Evolutionary conservation across 306 rosid genomes (phyloP), one percentile per base, ranked within the genome.

Genomic region (Cucurbita ficifolia): DNA sequence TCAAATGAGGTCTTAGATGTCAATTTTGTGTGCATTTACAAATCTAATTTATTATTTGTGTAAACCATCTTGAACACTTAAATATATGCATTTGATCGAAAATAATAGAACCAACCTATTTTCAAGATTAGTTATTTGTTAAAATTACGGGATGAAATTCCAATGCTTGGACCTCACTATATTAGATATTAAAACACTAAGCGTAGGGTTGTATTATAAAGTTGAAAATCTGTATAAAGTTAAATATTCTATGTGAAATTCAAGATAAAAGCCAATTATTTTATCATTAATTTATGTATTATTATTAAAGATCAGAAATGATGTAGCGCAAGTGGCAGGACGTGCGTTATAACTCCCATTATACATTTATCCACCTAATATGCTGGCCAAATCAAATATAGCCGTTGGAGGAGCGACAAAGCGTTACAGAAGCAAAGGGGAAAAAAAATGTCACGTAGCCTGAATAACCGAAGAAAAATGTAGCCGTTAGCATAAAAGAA

Each of bases 391-490:
- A n/a, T 22, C 55, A 75, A 80, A 80, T 38, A 62, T 90, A 88
- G 85, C 93, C 96, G 96, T 90, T 90, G 80, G 80, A 50, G 67
- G 59, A 81, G 65, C 74, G 76, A 81, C 83, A 75, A 78, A 58
- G 86, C 92, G 92, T 87, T 84, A 64, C 73, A 76, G 79, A 76
- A 38, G 29, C 48, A 40, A 38, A 77, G 72, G 21, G 13, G 73
- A 51, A 29, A 19, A 74, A 61, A 67, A 36, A 24, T 69, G 73
- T 48, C 57, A 69, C 22, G 12, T 46, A 69, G 56, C 40, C 73
- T 50, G 42, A 22, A 24, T 45, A 69, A 69, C 19, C 9, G 14
- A 69, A 48, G 11, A 42, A 49, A 69, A 69, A 49, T 69, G 73
- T 69, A 69, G 73, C 55, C 73, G 73, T 68, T 68, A 46, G 13